phyloP scores from a whole-genome alignment of 176 grass and related monocot species.

The Melocanna baccifera region DNA sequence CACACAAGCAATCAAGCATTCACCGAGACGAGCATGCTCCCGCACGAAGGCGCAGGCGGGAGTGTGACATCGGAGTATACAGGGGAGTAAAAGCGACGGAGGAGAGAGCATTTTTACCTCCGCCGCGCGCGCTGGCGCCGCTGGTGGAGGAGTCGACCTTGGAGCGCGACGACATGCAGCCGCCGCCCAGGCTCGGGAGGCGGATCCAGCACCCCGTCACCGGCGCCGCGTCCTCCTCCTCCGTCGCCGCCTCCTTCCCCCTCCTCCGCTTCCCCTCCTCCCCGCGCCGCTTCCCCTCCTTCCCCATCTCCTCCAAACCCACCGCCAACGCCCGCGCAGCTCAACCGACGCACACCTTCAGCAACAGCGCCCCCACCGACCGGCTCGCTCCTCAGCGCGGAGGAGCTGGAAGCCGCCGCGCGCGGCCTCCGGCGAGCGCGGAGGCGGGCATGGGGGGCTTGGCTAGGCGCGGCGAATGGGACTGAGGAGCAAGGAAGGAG shows the following conservation, averaged over 20 bases:
- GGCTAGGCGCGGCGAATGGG: slow-evolving; percentile 7
- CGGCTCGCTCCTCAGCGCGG: slow-evolving; percentile 22
- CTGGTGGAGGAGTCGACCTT: slow-evolving; percentile 80
- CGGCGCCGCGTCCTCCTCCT: slow-evolving; percentile 40
- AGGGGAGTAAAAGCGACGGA: neutral
- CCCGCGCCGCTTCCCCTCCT: slow-evolving; percentile 35
- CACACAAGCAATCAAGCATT: neutral
- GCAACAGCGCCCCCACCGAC: neutral
- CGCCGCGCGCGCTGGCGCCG: slow-evolving; percentile 45
- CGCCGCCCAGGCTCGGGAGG: slow-evolving; percentile 47
- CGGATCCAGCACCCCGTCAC: slow-evolving; percentile 85
- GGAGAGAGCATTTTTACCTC: slow-evolving; percentile 44
- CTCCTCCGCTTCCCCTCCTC: slow-evolving; percentile 33
- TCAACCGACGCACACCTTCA: slow-evolving; percentile 14
- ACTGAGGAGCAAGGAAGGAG: slow-evolving; percentile 14
- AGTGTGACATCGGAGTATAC: neutral
- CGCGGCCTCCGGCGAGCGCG: slow-evolving; percentile 34
- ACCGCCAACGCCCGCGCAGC: neutral
- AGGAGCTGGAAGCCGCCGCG: slow-evolving; percentile 26
- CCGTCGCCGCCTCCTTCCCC: slow-evolving; percentile 21
- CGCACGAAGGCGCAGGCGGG: neutral
- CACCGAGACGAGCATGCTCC: neutral
- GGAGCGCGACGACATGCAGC: slow-evolving; percentile 83
- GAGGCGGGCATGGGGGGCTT: slow-evolving; percentile 1
- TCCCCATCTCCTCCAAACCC: slow-evolving; percentile 50